Base-by-base conservation (phyloP, 2,329 filamentous ascomycete genomes). In the Aspergillus bombycis region DNA sequence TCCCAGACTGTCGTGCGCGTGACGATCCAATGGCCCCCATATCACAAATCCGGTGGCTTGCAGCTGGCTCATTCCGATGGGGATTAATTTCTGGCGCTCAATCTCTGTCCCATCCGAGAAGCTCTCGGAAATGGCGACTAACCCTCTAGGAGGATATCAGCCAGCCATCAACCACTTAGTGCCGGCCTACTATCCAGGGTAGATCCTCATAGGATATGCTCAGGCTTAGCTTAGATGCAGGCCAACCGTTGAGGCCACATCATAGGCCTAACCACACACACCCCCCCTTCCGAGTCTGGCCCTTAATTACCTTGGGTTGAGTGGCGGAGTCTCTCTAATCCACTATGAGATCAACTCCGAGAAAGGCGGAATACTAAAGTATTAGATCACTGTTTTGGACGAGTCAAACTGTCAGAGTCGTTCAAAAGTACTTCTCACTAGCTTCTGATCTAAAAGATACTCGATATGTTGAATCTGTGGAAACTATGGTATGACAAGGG, bases 11-110 rank as follows among this genome's bases (percentile, higher is more conserved):
- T 26, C 52, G 23, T 26, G 21, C 32, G 48, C 28, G 48, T 32
- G 48, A 52, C 28, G 16, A 21, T 55, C 34, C n/a, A 26, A 23
- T 23, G 52, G 52, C 32, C 34, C 32, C 34, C 52, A 38, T 36
- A 55, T 26, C 52, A 55, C 34, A 38, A 55, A 41, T 55, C 32
- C 32, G 34, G 52, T 38, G 21, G 52, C 52, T 21, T 55, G 52
- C 52, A 26, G 32, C 34, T 23, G 52, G 23, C 4, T 16, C 21
- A 55, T 55, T 23, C 34, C 52, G 32, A 55, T 54, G n/a, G 52
- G 8, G n/a, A 21, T 55, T 26, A 26, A 55, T 55, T 28, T 23
- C 52, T 38, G 30, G 21, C 50, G 19, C 16, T 36, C 52, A 11
- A 36, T 19, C 28, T 36, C 52, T 23, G 30, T 21, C 52, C 16